Percentiles rank a stretch among this genome's conserved stretches.
Evolutionary conservation across 495 filamentous ascomycete genomes (phyloP).

Genomic region (Coniosporium apollinis): DNA sequence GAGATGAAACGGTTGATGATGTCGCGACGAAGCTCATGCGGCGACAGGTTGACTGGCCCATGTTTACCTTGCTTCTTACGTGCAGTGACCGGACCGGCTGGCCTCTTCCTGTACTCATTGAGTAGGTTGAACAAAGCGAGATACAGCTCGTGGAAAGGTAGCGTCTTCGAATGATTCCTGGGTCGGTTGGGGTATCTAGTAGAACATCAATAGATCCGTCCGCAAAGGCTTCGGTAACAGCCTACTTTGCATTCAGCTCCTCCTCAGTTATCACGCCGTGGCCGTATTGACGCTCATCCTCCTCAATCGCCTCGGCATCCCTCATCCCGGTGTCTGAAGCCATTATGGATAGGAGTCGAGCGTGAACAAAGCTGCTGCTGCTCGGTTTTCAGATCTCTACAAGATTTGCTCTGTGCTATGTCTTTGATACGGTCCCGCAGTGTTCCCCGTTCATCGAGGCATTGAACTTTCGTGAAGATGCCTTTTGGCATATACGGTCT

Average conservation of each 20-base stretch:
- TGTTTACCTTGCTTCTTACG: conserved; percentile 40
- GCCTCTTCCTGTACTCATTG: conserved; percentile 65
- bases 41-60: conserved; percentile 42
- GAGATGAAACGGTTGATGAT: conserved; percentile 84
- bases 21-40: conserved; percentile 64
- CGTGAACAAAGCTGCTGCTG: no score
- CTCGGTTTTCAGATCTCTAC: no score
- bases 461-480: no score
- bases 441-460: no score
- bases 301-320: conserved; percentile 21
- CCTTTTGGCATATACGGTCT: no score
- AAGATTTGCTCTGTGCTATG: no score
- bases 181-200: conserved; percentile 71
- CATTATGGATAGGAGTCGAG: no score
- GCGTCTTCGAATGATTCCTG: conserved; percentile 56
- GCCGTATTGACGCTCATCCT: conserved; percentile 26
- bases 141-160: conserved; percentile 73
- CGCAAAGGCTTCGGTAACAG: neutral
- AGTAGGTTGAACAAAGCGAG: conserved; percentile 70
- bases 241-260: conserved; percentile 50
- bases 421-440: no score
- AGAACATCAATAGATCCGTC: neutral
- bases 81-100: conserved; percentile 31
- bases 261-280: conserved; percentile 26
- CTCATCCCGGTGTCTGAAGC: conserved; percentile 17